Conservation (phyloP, 768 basidiomycete species). For the Paxillus ammoniavirescens region DNA sequence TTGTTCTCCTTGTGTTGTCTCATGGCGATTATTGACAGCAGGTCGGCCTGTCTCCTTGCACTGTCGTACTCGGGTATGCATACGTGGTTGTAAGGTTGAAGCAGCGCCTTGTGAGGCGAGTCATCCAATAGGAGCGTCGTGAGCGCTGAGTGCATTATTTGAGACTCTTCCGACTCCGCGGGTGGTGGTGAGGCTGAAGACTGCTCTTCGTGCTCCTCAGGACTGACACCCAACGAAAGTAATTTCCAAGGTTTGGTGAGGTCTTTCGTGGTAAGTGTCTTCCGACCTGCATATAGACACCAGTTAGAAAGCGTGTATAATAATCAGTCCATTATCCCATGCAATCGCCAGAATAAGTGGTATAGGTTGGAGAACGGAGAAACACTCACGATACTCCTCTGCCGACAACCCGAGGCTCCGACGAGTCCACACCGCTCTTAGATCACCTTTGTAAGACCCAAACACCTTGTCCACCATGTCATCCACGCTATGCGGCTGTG, state of each 20-base stretch:
- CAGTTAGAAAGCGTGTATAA: slow-evolving; percentile 1
- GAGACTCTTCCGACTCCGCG: not conserved
- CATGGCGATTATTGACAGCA: slow-evolving; percentile 26
- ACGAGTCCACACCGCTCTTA: slow-evolving; percentile 76
- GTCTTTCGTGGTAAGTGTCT: slow-evolving; percentile 65
- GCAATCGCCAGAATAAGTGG: slow-evolving; percentile 13
- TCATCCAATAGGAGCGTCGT: slow-evolving; percentile 54
- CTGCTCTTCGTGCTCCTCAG: not conserved
- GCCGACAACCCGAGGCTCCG: slow-evolving; percentile 69
- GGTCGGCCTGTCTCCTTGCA: slow-evolving; percentile 39
- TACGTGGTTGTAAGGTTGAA: slow-evolving; percentile 83
- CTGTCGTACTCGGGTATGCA: slow-evolving; percentile 69
- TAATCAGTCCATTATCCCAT: not conserved
- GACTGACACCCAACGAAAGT: slow-evolving; percentile 22
- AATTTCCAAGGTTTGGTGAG: slow-evolving; percentile 65
- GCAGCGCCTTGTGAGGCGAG: slow-evolving; percentile 51
- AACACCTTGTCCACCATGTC: slow-evolving; percentile 74
- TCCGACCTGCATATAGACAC: slow-evolving; percentile 9
- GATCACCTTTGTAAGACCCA: slow-evolving; percentile 35
- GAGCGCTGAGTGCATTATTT: slow-evolving; percentile 37
- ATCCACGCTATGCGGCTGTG: slow-evolving; percentile 74
- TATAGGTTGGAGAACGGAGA: not conserved
- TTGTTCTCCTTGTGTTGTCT: slow-evolving; percentile 12
- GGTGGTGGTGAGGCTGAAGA: not conserved
- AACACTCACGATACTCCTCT: slow-evolving; percentile 64